Evolutionary conservation across 306 rosid genomes (phyloP).

Genomic region (Styphnolobium japonicum): DNA sequence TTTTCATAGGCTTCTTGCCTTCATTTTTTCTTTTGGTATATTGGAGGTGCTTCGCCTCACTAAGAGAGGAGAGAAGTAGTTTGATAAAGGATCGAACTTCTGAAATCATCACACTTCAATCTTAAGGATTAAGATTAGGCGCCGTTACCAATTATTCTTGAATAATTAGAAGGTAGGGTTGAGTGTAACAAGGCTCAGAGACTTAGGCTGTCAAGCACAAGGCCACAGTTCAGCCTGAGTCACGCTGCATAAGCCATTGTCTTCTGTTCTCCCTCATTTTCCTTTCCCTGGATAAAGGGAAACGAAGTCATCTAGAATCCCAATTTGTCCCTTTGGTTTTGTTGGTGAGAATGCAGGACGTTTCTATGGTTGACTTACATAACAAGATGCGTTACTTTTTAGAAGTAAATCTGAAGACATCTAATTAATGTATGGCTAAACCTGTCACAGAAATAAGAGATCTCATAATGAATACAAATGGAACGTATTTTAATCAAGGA

Average conservation of each 20-base stretch:
- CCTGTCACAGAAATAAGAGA: neutral
- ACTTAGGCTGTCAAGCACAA: neutral
- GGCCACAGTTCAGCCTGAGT: neutral
- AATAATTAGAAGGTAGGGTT: neutral
- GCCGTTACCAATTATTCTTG: too few species aligned
- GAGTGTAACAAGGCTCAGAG: too few species aligned
- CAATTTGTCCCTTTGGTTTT: neutral
- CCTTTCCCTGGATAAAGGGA: neutral
- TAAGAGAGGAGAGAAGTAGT: too few species aligned
- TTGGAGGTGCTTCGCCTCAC: too few species aligned
- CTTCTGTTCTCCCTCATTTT: neutral
- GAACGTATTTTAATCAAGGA: neutral
- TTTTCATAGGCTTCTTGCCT: neutral
- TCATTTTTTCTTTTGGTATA: too few species aligned
- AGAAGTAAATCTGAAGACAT: neutral
- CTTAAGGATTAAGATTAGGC: too few species aligned
- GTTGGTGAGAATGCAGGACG: neutral
- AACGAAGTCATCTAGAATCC: neutral
- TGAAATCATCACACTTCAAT: too few species aligned
- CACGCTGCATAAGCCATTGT: neutral
- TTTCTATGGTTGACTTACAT: slow-evolving; percentile 13
- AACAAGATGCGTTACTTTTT: neutral
- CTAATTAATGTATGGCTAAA: neutral
- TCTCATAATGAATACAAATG: neutral
- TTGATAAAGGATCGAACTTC: too few species aligned